Evolutionary conservation across 2,329 filamentous ascomycete genomes (phyloP), one percentile per base, ranked within the genome.

Genomic region (Talaromyces sp.): DNA sequence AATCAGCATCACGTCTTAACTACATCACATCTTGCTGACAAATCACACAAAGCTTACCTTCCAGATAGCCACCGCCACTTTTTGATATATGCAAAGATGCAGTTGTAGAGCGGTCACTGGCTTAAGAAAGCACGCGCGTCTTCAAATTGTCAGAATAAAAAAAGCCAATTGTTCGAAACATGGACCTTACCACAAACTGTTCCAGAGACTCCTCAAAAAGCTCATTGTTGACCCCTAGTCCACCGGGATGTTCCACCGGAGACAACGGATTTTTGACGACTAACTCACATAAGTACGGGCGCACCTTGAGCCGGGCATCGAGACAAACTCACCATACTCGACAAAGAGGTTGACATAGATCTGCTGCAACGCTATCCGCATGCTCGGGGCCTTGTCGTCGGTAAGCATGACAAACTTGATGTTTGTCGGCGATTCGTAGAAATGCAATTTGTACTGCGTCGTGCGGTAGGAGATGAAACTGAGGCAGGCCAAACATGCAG

Each of bases 281-380:
- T 79, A 25, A 22, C 11, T 39, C n/a, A 22, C 51, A 59, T 67
- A 49, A 53, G 49, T 51, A 27, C 19, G 10, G 27, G 25, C 13
- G 9, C n/a, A 27, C 8, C 10, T 51, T 7, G 19, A 11, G 1
- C 33, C 5, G 6, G 9, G 9, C 44, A 47, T 4, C 52, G 17
- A 25, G 25, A 25, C 33, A 36, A 51, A 69, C 69, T 17, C 76
- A 92, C 90, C 89, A 71, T 95, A 99, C 80, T 99, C 95, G 19
- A 99, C 93, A 80, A 95, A 99, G 27, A 98, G 85, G 74, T 96
- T 98, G 62, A 97, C 96, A 76, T 97, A 99, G 65, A 99, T 97
- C 82, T 99, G 95, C 74, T 99, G 93, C 71, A 99, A 79, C 25
- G 96, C 93, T 69, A 96, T 92, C 52, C 93, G 86, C 86, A 99